Conservation (phyloP, 2,329 filamentous ascomycete genomes). For the Xylariaceae sp. region DNA sequence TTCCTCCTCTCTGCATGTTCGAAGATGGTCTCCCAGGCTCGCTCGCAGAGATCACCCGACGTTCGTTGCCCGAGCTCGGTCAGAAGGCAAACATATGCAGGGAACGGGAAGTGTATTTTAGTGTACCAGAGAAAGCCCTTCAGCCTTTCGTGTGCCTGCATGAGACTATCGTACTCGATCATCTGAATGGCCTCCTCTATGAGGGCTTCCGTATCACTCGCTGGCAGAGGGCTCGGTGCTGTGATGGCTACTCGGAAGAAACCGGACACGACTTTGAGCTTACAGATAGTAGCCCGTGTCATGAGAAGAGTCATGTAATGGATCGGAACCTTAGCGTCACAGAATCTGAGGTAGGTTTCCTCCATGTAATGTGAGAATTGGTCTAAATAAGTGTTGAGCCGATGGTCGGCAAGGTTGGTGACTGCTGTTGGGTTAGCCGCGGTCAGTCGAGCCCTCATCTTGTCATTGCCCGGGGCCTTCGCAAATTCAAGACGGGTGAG, state of each 20-base stretch:
- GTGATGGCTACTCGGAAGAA: constrained; percentile 46
- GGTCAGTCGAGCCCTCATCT: constrained; percentile 33
- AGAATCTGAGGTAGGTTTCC: constrained; percentile 51
- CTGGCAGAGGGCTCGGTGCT: constrained; percentile 36
- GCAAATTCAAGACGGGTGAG: constrained; percentile 55
- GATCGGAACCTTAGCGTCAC: constrained; percentile 55
- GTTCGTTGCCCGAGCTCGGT: constrained; percentile 51
- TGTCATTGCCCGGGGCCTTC: constrained; percentile 49
- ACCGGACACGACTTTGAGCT: constrained; percentile 53
- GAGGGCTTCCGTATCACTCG: constrained; percentile 47
- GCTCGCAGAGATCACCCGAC: constrained; percentile 53
- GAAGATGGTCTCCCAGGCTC: constrained; percentile 55
- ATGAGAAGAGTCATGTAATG: constrained; percentile 58
- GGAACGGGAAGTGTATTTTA: constrained; percentile 56
- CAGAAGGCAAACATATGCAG: constrained; percentile 58
- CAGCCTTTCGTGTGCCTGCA: constrained; percentile 48
- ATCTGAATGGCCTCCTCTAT: constrained; percentile 54
- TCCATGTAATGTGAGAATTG: constrained; percentile 54
- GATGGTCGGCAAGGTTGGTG: constrained; percentile 47
- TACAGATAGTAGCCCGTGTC: constrained; percentile 52
- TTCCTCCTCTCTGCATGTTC: constrained; percentile 52
- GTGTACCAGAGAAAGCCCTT: constrained; percentile 57
- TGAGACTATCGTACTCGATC: constrained; percentile 56
- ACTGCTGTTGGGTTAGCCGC: constrained; percentile 38
- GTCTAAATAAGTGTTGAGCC: constrained; percentile 48